Evolutionary conservation across 305 asterid species (phyloP).

Genomic region (Solanum hybrid): DNA sequence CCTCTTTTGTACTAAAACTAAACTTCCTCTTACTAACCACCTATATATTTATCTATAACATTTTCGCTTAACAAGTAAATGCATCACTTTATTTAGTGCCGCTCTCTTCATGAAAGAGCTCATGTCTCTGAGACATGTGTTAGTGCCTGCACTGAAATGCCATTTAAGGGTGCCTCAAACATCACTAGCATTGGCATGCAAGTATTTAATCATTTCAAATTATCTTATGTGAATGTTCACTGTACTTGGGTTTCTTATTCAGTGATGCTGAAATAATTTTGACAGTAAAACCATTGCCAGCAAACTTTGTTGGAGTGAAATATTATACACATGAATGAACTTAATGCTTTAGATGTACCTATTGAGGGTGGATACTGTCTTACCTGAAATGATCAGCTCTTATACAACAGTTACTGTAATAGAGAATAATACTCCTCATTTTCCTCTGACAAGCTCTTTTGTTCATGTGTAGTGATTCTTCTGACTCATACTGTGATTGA

Average conservation of each 20-base stretch:
- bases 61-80: not conserved
- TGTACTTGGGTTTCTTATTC: not conserved
- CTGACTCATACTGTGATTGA: not conserved
- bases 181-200: not conserved
- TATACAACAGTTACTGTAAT: not conserved
- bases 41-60: not conserved
- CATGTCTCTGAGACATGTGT: not conserved
- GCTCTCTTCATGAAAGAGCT: not conserved
- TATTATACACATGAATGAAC: not conserved
- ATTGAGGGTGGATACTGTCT: not conserved
- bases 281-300: not conserved
- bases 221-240: not conserved
- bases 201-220: not conserved
- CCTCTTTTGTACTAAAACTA: not conserved
- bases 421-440: not conserved
- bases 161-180: not conserved
- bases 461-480: not conserved
- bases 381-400: not conserved
- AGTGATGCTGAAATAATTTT: not conserved
- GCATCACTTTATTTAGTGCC: not conserved
- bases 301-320: not conserved
- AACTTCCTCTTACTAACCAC: not conserved
- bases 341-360: not conserved
- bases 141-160: not conserved
- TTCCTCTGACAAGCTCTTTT: not conserved